These are phyloP conservation scores for Aureobasidium pullulans DNA, from an alignment of 2,329 filamentous ascomycete genomes.

Conservation along the genomic window DNA sequence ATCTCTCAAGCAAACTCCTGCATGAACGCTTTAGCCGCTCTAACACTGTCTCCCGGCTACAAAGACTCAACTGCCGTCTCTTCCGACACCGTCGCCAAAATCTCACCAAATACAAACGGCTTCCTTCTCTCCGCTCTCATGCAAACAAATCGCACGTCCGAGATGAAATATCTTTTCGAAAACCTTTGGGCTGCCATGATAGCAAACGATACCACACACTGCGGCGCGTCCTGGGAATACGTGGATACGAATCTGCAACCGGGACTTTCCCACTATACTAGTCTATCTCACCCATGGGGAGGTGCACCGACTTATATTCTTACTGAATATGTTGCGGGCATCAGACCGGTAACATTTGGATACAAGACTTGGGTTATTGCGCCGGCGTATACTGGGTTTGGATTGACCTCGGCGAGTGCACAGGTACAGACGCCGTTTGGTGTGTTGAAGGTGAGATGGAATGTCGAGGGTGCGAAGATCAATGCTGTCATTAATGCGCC, in stretches of 20 bases:
- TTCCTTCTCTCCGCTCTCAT: conserved; percentile 37
- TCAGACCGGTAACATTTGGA: conserved; percentile 22
- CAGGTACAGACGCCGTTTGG: conserved; percentile 25
- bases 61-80: conserved; percentile 21
- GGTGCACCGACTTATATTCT: conserved; percentile 40
- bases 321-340: conserved; percentile 29
- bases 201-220: conserved; percentile 27
- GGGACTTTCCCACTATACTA: conserved; percentile 37
- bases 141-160: conserved; percentile 21
- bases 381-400: conserved; percentile 24
- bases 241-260: conserved; percentile 32
- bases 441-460: conserved; percentile 18
- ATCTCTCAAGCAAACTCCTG: conserved; percentile 23
- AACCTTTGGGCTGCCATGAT: conserved; percentile 39
- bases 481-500: conserved; percentile 6
- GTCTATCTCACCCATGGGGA: conserved; percentile 39
- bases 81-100: conserved; percentile 20
- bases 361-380: conserved; percentile 24
- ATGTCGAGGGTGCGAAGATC: background rate
- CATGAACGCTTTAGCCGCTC: conserved; percentile 25
- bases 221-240: conserved; percentile 42
- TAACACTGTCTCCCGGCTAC: conserved; percentile 32
- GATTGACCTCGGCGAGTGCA: conserved; percentile 22
- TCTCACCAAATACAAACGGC: conserved; percentile 41
- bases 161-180: conserved; percentile 26